Base-by-base conservation (phyloP, 2,329 filamentous ascomycete species). In the Thermochaetoides dissita region DNA sequence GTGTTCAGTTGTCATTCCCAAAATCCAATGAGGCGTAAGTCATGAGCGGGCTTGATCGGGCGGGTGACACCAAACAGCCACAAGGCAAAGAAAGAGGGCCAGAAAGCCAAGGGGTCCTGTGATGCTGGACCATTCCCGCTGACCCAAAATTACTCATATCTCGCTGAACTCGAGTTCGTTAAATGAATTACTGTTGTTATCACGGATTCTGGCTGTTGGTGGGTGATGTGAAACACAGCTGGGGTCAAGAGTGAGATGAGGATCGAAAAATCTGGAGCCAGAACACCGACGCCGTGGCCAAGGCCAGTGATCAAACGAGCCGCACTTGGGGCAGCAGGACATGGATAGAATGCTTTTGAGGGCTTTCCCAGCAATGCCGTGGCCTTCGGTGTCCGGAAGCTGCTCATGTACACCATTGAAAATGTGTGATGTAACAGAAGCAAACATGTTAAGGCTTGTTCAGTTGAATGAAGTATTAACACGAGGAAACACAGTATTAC, bases 11-110 rank as follows among this genome's bases (percentile, higher is more conserved):
- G 40, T 41, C 38, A 32, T 34, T 41, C 35, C 30, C 28, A 11
- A 30, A 30, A 38, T 30, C 50, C 50, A 51, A 52, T 50, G 24
- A 39, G 28, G 17, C 29, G 30, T 10, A 31, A 38, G 24, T 11
- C 33, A 10, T 40, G 24, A 11, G 30, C 48, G 38, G 52, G 48
- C 50, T 53, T 49, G 48, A 48, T 34, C 41, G 41, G 39, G 46
- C 51, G 40, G 46, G 38, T 53, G 51, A 53, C 49, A 45, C 45
- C 38, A 38, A 52, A 45, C 49, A 47, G 44, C 39, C 39, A 35
- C 12, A 37, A 30, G 39, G 10, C 36, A 36, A 10, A 45, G 42
- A 47, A 48, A 47, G 41, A 48, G 41, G 40, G 46, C 36, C 37
- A 29, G 43, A 37, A 49, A 48, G 44, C 40, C 39, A 46, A 43